Conservation (phyloP, 768 basidiomycete species). For the Pulveroboletus sp. region DNA sequence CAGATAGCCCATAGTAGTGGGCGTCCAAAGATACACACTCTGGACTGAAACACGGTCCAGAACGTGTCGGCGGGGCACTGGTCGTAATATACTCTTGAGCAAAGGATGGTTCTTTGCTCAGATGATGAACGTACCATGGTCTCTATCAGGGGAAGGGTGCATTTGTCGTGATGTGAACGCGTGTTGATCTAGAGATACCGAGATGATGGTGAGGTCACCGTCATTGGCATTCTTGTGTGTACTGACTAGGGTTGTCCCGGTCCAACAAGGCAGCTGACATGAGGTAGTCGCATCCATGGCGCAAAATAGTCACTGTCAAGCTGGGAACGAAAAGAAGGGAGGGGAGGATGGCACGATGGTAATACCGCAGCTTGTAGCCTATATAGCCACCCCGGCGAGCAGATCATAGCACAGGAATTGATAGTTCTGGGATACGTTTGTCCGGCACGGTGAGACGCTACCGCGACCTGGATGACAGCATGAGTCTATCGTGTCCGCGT, state of each 20-base stretch:
- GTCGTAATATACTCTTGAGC: not conserved
- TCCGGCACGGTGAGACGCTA: conserved; percentile 1
- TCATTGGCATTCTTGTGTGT: not conserved
- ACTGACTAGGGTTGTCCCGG: conserved; percentile 10
- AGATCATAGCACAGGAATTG: conserved; percentile 17
- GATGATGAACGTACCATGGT: not conserved
- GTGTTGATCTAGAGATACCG: conserved; percentile 6
- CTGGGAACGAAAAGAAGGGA: not conserved
- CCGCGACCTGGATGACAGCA: not conserved
- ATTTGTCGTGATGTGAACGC: not conserved
- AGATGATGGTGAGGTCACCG: not conserved
- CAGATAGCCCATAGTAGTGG: conserved; percentile 15
- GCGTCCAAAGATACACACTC: not conserved
- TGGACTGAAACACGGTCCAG: conserved; percentile 4
- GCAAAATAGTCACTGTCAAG: not conserved
- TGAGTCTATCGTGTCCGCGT: not conserved
- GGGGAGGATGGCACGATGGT: not conserved
- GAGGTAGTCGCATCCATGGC: conserved; percentile 7
- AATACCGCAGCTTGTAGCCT: conserved; percentile 4
- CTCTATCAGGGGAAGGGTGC: not conserved
- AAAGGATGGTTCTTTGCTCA: not conserved
- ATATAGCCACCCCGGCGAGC: conserved; percentile 17
- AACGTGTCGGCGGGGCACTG: not conserved
- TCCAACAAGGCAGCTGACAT: not conserved
- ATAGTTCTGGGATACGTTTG: not conserved